Evolutionary conservation across 2,329 filamentous ascomycete genomes (phyloP).

Genomic region (Zymoseptoria passerinii): DNA sequence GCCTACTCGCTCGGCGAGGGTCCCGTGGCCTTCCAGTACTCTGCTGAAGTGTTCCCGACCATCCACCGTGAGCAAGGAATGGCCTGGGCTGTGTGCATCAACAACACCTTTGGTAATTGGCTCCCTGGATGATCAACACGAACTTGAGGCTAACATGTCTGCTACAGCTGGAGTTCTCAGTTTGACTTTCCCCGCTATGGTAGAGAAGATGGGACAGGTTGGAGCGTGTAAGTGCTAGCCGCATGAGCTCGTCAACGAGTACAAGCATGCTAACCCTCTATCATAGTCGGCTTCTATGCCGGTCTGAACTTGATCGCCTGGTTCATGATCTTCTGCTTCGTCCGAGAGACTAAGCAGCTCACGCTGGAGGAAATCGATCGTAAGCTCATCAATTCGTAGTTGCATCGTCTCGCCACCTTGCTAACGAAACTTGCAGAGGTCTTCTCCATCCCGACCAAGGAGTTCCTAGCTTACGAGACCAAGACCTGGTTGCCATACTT

Average conservation of each 20-base stretch:
- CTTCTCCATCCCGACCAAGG: slow-evolving; percentile 43
- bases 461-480: slow-evolving; percentile 34
- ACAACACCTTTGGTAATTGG: slow-evolving; percentile 38
- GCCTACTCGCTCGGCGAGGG: slow-evolving; percentile 42
- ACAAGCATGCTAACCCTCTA: slow-evolving; percentile 13
- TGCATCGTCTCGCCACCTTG: not conserved
- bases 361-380: slow-evolving; percentile 41
- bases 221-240: slow-evolving; percentile 47
- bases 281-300: slow-evolving; percentile 50
- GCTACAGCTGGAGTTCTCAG: slow-evolving; percentile 32
- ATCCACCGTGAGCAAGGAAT: slow-evolving; percentile 37
- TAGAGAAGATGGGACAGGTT: slow-evolving; percentile 41
- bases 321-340: slow-evolving; percentile 40
- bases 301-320: slow-evolving; percentile 50
- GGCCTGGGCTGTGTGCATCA: slow-evolving; percentile 51
- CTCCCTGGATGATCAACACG: not conserved
- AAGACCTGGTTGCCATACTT: slow-evolving; percentile 36
- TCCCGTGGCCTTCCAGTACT: slow-evolving; percentile 36
- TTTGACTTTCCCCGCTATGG: slow-evolving; percentile 42
- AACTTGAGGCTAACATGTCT: slow-evolving; percentile 23
- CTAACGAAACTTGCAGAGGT: slow-evolving; percentile 31
- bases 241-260: slow-evolving; percentile 23
- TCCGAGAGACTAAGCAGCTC: slow-evolving; percentile 42
- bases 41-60: slow-evolving; percentile 40
- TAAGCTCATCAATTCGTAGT: slow-evolving; percentile 4